These are phyloP conservation scores for Phoma herbarum DNA, from an alignment of 2,329 filamentous ascomycete genomes.

Conservation along the genomic window DNA sequence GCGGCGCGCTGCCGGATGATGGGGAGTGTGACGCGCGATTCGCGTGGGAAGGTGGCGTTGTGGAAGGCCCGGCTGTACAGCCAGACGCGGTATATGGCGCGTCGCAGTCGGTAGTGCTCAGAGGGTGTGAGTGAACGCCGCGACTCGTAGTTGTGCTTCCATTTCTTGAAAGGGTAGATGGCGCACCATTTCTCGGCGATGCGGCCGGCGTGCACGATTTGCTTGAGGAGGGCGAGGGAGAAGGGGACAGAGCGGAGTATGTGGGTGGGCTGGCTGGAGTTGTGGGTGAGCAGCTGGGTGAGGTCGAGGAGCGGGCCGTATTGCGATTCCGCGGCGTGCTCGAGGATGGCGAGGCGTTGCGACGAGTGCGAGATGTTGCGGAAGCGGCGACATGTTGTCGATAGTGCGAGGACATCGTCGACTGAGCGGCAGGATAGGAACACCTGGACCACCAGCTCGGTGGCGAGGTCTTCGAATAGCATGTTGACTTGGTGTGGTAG, in stretches of 20 bases:
- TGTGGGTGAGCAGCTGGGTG: constrained; percentile 60
- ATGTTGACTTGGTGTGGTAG: background rate
- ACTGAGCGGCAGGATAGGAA: background rate
- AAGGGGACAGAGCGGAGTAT: background rate
- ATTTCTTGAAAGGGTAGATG: constrained; percentile 71
- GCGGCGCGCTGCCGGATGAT: background rate
- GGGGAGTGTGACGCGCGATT: background rate
- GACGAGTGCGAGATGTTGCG: constrained; percentile 62
- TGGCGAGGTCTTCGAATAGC: background rate
- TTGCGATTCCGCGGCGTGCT: constrained; percentile 62
- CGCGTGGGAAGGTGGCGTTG: background rate
- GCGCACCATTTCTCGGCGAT: constrained; percentile 66
- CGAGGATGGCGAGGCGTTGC: constrained; percentile 64
- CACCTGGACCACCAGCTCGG: background rate
- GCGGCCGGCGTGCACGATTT: constrained; percentile 63
- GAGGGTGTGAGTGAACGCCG: constrained; percentile 60
- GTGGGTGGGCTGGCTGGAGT: background rate
- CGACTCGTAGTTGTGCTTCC: constrained; percentile 65
- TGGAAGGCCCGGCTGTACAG: background rate
- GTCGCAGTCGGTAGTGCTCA: background rate
- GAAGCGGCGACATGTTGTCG: constrained; percentile 64
- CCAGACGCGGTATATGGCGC: background rate
- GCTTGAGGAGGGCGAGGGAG: constrained; percentile 42
- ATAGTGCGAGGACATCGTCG: constrained; percentile 63
- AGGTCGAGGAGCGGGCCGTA: constrained; percentile 67